Evolutionary conservation across 2,329 filamentous ascomycete species (phyloP).

Genomic region (Nemania sp.): DNA sequence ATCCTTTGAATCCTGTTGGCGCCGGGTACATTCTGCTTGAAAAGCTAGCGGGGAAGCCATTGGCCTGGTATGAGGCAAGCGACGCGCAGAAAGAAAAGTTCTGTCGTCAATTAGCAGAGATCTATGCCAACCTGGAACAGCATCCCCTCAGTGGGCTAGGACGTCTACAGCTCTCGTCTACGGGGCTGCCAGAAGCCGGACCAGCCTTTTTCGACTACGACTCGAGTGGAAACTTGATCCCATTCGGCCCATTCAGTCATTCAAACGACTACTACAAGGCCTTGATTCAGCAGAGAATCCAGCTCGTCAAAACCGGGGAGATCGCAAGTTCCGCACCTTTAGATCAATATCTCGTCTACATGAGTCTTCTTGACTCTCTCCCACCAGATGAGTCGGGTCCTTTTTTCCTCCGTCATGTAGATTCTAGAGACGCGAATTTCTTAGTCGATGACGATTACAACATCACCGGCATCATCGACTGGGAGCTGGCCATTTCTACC

Average conservation of each 20-base stretch:
- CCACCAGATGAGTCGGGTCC: conserved; percentile 35
- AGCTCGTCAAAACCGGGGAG: conserved; percentile 27
- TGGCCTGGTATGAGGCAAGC: conserved; percentile 33
- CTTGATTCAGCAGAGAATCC: conserved; percentile 33
- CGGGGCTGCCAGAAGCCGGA: conserved; percentile 27
- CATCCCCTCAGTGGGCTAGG: conserved; percentile 32
- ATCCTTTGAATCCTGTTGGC: conserved; percentile 34
- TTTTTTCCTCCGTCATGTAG: conserved; percentile 34
- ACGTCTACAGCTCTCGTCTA: conserved; percentile 35
- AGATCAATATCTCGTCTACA: conserved; percentile 35
- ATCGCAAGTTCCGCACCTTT: conserved; percentile 31
- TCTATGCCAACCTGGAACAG: conserved; percentile 28
- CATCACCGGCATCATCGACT: conserved; percentile 36
- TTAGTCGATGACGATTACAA: conserved; percentile 34
- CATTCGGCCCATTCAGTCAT: conserved; percentile 33
- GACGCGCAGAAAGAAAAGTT: conserved; percentile 31
- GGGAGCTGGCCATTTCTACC: conserved; percentile 34
- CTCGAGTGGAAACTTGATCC: conserved; percentile 35
- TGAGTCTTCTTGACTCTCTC: conserved; percentile 35
- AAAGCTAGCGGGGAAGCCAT: conserved; percentile 35
- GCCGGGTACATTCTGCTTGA: conserved; percentile 37
- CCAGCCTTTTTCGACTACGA: conserved; percentile 38
- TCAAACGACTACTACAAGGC: conserved; percentile 34
- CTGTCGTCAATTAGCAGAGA: conserved; percentile 34
- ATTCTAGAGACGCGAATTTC: conserved; percentile 37